These are phyloP conservation scores for Fistulifera solaris DNA, from an alignment of 108 stramenopile genomes.

Conservation along the genomic window DNA sequence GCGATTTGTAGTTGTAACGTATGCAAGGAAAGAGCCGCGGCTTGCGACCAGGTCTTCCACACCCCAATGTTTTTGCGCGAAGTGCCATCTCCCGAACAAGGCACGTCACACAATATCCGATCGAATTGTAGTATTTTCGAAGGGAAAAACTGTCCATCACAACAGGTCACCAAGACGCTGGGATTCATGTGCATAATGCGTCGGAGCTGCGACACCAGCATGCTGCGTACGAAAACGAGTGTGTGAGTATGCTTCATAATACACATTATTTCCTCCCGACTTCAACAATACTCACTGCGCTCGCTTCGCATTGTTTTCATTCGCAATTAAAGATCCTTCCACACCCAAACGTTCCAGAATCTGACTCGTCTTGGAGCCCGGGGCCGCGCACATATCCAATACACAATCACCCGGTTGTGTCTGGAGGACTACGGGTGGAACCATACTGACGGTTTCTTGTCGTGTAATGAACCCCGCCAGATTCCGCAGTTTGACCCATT, in stretches of 20 bases:
- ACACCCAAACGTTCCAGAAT: conserved; percentile 69
- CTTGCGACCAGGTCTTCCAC: conserved; percentile 75
- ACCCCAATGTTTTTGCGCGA: conserved; percentile 89
- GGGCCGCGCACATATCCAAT: conserved; percentile 97
- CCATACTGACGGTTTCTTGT: conserved; percentile 98
- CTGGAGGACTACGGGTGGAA: conserved; percentile 91
- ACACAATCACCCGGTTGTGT: conserved; percentile 72
- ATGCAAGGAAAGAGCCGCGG: conserved; percentile 64
- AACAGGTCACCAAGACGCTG: conserved; percentile 77
- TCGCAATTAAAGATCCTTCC: conserved; percentile 88
- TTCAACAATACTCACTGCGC: conserved; percentile 39
- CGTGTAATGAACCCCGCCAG: conserved; percentile 85
- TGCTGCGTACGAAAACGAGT: conserved; percentile 12
- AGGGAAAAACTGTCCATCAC: conserved; percentile 88
- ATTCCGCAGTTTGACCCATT: conserved; percentile 77
- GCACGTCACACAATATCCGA: conserved; percentile 95
- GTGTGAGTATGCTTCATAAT: too few relatives aligned
- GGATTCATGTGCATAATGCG: conserved; percentile 75
- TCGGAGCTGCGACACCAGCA: conserved; percentile 90
- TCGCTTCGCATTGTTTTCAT: conserved; percentile 88
- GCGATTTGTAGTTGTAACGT: conserved; percentile 80
- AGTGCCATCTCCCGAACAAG: conserved; percentile 98
- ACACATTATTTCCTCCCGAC: too few relatives aligned
- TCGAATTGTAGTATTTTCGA: conserved; percentile 75
- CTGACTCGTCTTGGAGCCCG: conserved; percentile 96